Evolutionary conservation across 2,329 filamentous ascomycete genomes (phyloP).

Genomic region (Anthostomella pinea): DNA sequence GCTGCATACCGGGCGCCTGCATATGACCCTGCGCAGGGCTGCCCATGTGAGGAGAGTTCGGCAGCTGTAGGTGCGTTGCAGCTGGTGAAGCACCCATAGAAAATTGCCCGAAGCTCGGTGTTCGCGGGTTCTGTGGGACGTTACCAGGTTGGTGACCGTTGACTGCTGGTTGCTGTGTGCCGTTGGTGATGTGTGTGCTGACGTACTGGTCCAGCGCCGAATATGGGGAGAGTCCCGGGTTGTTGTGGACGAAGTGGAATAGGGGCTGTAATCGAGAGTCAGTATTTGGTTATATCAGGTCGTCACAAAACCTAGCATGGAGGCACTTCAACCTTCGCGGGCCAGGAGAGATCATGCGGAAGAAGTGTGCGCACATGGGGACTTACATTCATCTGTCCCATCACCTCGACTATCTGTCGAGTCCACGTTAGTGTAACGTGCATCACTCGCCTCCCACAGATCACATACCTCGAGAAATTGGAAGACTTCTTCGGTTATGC

Average conservation of each 20-base stretch:
- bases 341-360: too few species aligned
- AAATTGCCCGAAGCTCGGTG: conserved; percentile 56
- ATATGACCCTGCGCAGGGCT: conserved; percentile 62
- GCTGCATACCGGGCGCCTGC: conserved; percentile 64
- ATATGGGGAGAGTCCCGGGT: conserved; percentile 55
- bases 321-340: too few species aligned
- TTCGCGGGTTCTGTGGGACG: conserved; percentile 47
- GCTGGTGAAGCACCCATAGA: conserved; percentile 59
- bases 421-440: conserved; percentile 23
- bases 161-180: conserved; percentile 33
- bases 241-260: conserved; percentile 55
- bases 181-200: conserved; percentile 41
- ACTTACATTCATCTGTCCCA: conserved; percentile 59
- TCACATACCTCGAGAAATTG: conserved; percentile 62
- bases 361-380: too few species aligned
- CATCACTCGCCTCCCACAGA: not conserved
- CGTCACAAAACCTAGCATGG: too few species aligned
- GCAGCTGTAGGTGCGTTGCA: conserved; percentile 56
- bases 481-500: conserved; percentile 59
- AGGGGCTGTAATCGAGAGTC: conserved; percentile 39
- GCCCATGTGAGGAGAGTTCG: conserved; percentile 59
- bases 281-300: too few species aligned
- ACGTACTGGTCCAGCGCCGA: conserved; percentile 61
- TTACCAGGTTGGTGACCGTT: conserved; percentile 46
- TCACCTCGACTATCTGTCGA: conserved; percentile 59